These are phyloP conservation scores for Musa balbisiana DNA, from an alignment of 202 grass and related monocot species.

Conservation along the genomic window DNA sequence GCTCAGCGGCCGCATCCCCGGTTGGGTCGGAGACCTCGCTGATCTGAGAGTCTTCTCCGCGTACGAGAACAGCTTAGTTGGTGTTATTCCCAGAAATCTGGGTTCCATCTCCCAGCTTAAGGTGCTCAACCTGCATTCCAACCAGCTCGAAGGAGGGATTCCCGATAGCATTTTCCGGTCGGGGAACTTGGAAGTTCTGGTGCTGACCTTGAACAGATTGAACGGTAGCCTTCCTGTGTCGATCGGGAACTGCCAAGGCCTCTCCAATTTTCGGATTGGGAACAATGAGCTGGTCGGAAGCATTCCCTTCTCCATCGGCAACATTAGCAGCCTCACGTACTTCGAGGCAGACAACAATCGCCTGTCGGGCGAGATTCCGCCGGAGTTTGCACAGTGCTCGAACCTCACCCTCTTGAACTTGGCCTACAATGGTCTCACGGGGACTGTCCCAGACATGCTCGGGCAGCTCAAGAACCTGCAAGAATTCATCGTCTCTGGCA, in stretches of 20 bases:
- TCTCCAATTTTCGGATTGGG: slow-evolving; percentile 77
- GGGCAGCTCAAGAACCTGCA: slow-evolving; percentile 67
- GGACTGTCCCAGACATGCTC: slow-evolving; percentile 42
- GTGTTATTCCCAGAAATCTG: slow-evolving; percentile 50
- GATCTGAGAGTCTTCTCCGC: slow-evolving; percentile 61
- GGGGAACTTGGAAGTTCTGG: slow-evolving; percentile 50
- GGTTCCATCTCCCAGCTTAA: slow-evolving; percentile 44
- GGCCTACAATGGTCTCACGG: slow-evolving; percentile 58
- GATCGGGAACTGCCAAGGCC: slow-evolving; percentile 49
- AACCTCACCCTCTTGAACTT: slow-evolving; percentile 87
- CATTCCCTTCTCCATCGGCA: slow-evolving; percentile 60
- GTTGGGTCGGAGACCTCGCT: slow-evolving; percentile 48
- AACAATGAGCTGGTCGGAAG: slow-evolving; percentile 60
- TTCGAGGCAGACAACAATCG: slow-evolving; percentile 82
- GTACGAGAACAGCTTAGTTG: slow-evolving; percentile 69
- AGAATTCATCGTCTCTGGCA: slow-evolving; percentile 69
- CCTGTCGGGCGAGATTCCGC: slow-evolving; percentile 51
- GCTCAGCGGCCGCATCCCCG: slow-evolving; percentile 48
- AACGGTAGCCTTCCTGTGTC: slow-evolving; percentile 58
- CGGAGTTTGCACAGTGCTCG: slow-evolving; percentile 54
- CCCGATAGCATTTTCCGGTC: slow-evolving; percentile 58
- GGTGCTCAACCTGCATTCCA: slow-evolving; percentile 88
- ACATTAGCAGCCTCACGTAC: slow-evolving; percentile 65
- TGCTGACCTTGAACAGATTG: slow-evolving; percentile 73
- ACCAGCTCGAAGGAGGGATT: slow-evolving; percentile 61